These are phyloP conservation scores for Kurtzmaniella quercitrusa DNA, from an alignment of 1,139 yeast genomes.

Conservation along the genomic window DNA sequence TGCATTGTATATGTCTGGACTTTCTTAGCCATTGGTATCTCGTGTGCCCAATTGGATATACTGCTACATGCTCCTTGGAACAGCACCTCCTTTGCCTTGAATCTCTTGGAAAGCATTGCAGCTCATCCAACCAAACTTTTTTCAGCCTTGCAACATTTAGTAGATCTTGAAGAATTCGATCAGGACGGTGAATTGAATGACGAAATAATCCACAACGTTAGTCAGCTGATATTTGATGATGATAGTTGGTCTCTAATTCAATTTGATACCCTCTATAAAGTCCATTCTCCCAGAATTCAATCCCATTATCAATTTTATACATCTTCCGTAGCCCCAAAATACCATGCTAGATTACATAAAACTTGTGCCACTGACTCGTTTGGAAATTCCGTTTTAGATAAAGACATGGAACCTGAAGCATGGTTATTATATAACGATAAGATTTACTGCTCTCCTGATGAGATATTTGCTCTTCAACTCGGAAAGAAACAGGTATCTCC, in stretches of 20 bases:
- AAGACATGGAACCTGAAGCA: slow-evolving; percentile 27
- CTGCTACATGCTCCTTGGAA: slow-evolving; percentile 22
- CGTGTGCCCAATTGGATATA: neutral
- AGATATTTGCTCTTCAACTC: slow-evolving; percentile 64
- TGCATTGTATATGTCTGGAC: neutral
- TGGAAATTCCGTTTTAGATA: slow-evolving; percentile 22
- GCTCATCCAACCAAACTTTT: slow-evolving; percentile 32
- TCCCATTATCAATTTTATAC: slow-evolving; percentile 57
- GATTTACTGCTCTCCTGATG: slow-evolving; percentile 61
- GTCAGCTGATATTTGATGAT: slow-evolving; percentile 25
- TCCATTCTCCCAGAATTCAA: slow-evolving; percentile 57
- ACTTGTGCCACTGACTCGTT: slow-evolving; percentile 34
- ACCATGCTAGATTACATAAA: slow-evolving; percentile 13
- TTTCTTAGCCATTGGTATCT: neutral
- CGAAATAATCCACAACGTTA: slow-evolving; percentile 30
- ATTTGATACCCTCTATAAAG: slow-evolving; percentile 49
- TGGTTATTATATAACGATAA: slow-evolving; percentile 54
- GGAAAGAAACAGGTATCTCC: slow-evolving; percentile 17
- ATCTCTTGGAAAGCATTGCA: slow-evolving; percentile 53
- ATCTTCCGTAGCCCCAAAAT: slow-evolving; percentile 20
- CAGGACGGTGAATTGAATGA: slow-evolving; percentile 31
- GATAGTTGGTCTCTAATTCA: slow-evolving; percentile 33
- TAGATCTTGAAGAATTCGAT: slow-evolving; percentile 14
- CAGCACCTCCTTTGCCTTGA: slow-evolving; percentile 40
- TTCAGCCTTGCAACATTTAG: neutral